Conservation (phyloP, 768 basidiomycete species). For the Pluteus cervinus region DNA sequence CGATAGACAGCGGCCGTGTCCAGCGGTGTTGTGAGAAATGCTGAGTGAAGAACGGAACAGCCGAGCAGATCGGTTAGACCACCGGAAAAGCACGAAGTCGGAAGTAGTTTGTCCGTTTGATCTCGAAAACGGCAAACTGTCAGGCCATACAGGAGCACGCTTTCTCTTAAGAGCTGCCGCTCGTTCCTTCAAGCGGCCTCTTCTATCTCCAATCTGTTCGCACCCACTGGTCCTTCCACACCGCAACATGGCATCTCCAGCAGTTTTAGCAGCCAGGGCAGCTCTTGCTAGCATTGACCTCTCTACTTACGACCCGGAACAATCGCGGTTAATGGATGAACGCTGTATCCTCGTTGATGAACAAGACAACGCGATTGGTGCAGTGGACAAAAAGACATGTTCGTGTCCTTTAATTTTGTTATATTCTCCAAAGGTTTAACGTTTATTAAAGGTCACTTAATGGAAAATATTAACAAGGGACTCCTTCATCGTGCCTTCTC, state of each 20-base stretch:
- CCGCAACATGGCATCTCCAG: slow-evolving; percentile 60
- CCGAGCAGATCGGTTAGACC: too few relatives aligned
- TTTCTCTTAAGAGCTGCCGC: too few relatives aligned
- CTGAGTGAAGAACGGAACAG: too few relatives aligned
- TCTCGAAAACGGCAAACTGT: too few relatives aligned
- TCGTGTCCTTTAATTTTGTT: slow-evolving; percentile 22
- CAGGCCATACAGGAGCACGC: too few relatives aligned
- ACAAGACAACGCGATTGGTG: slow-evolving; percentile 77
- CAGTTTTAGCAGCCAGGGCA: slow-evolving; percentile 54
- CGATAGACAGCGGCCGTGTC: too few relatives aligned
- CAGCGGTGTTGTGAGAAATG: too few relatives aligned
- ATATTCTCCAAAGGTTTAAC: slow-evolving; percentile 5
- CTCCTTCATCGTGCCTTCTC: slow-evolving; percentile 97
- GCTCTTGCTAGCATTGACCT: slow-evolving; percentile 73
- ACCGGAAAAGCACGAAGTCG: too few relatives aligned
- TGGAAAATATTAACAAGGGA: slow-evolving; percentile 93
- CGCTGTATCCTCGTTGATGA: slow-evolving; percentile 89
- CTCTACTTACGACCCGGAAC: slow-evolving; percentile 83
- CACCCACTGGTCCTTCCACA: too few relatives aligned
- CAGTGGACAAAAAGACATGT: slow-evolving; percentile 97
- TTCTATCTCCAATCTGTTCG: too few relatives aligned
- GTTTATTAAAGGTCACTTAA: slow-evolving; percentile 72
- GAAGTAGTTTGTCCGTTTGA: too few relatives aligned
- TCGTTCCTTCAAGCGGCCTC: too few relatives aligned
- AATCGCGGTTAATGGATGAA: slow-evolving; percentile 95